These are phyloP conservation scores for Psilocybe sp. DNA, from an alignment of 768 basidiomycete species.

Conservation along the genomic window DNA sequence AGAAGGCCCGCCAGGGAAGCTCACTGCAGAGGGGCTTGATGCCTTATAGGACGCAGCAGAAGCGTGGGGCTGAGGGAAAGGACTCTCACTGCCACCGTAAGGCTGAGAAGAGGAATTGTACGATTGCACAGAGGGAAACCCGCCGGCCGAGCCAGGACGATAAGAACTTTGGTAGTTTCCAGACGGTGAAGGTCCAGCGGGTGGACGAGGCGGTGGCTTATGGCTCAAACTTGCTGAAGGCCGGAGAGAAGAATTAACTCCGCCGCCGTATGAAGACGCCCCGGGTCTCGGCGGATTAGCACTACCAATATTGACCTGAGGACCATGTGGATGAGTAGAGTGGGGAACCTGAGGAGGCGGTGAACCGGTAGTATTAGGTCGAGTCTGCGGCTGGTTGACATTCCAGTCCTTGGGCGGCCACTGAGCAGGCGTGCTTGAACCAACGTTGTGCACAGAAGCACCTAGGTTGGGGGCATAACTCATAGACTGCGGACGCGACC, in stretches of 20 bases:
- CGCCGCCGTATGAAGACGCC: constrained; percentile 13
- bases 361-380: constrained; percentile 13
- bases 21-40: no score
- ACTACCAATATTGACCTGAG: constrained; percentile 15
- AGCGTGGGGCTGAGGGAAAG: background rate
- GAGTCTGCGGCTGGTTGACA: constrained; percentile 8
- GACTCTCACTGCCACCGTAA: background rate
- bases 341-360: constrained; percentile 9
- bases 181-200: background rate
- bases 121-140: background rate
- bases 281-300: constrained; percentile 32
- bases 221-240: constrained; percentile 19
- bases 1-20: no score
- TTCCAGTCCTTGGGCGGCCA: constrained; percentile 48
- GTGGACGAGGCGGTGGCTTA: background rate
- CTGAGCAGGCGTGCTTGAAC: constrained; percentile 25
- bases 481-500: background rate
- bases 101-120: no score
- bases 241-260: constrained; percentile 18
- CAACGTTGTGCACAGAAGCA: constrained; percentile 7
- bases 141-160: background rate
- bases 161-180: background rate
- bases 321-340: constrained; percentile 11
- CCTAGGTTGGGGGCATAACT: background rate
- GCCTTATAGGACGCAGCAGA: background rate